A percentile compares a stretch with the other conserved stretches of the same genome.
Evolutionary conservation across 495 filamentous ascomycete genomes (phyloP).

Genomic region (Hypomontagnella submonticulosa): DNA sequence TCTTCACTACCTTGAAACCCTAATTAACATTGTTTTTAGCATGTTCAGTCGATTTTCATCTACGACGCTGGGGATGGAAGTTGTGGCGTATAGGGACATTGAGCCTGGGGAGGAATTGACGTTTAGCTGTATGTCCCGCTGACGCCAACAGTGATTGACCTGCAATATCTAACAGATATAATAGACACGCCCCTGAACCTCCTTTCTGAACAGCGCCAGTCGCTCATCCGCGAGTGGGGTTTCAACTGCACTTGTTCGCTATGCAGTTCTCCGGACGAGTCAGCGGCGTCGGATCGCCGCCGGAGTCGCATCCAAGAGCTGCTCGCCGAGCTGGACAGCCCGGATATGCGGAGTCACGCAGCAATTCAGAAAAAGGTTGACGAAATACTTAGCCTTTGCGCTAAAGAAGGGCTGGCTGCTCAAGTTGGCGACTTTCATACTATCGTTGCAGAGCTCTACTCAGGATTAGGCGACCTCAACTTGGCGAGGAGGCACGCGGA

Average conservation of each 20-base stretch:
- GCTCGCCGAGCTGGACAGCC: slow-evolving; percentile 36
- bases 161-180: not conserved
- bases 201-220: slow-evolving; percentile 41
- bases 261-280: slow-evolving; percentile 36
- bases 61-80: slow-evolving; percentile 46
- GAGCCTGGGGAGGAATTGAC: slow-evolving; percentile 50
- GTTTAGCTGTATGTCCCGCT: slow-evolving; percentile 48
- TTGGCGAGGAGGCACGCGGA: slow-evolving; percentile 42
- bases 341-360: slow-evolving; percentile 31
- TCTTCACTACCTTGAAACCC: not conserved
- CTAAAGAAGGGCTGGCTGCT: slow-evolving; percentile 48
- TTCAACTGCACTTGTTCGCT: slow-evolving; percentile 52
- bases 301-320: slow-evolving; percentile 40
- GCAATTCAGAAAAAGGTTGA: slow-evolving; percentile 39
- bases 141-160: not conserved
- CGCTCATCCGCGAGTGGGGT: slow-evolving; percentile 49
- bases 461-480: slow-evolving; percentile 33
- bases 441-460: slow-evolving; percentile 46
- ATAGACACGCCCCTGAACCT: slow-evolving; percentile 48
- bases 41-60: slow-evolving; percentile 47
- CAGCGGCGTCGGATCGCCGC: slow-evolving; percentile 44
- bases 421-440: slow-evolving; percentile 50
- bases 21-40: slow-evolving; percentile 21
- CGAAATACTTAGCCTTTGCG: slow-evolving; percentile 40
- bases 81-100: slow-evolving; percentile 49